These are phyloP conservation scores for Francoa sonchifolia DNA, from an alignment of 441 rosid species.

Conservation along the genomic window DNA sequence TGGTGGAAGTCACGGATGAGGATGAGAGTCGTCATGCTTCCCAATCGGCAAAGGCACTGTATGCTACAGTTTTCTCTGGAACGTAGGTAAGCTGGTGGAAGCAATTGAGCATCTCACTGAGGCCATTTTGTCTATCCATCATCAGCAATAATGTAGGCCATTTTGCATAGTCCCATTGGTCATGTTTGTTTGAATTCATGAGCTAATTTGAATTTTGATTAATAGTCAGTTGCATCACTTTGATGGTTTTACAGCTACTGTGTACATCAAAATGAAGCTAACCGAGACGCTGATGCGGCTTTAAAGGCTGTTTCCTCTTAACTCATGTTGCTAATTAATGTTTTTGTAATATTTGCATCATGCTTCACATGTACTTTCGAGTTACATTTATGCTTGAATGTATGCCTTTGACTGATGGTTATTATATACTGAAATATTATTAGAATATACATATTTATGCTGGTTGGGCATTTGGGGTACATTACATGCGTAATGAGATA, in stretches of 20 bases:
- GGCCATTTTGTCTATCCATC: slow-evolving; percentile 72
- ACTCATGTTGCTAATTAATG: not conserved
- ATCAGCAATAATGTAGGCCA: slow-evolving; percentile 88
- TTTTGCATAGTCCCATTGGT: slow-evolving; percentile 57
- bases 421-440: not conserved
- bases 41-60: slow-evolving; percentile 76
- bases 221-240: not conserved
- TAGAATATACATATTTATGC: not conserved
- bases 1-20: slow-evolving; percentile 75
- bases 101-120: slow-evolving; percentile 70
- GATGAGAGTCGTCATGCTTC: slow-evolving; percentile 76
- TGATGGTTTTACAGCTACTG: slow-evolving; percentile 51
- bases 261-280: slow-evolving; percentile 85
- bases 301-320: slow-evolving; percentile 41
- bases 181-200: not conserved
- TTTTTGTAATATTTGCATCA: not conserved
- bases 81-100: slow-evolving; percentile 64
- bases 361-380: not conserved
- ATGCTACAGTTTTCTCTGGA: slow-evolving; percentile 24
- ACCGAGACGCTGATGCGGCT: slow-evolving; percentile 83
- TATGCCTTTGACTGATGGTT: no score
- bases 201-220: not conserved
- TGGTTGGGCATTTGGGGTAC: not conserved
- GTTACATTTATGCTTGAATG: not conserved
- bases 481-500: no score